These are phyloP conservation scores for Trichosporon faecale DNA, from an alignment of 1,284 basidiomycete species.

Conservation along the genomic window DNA sequence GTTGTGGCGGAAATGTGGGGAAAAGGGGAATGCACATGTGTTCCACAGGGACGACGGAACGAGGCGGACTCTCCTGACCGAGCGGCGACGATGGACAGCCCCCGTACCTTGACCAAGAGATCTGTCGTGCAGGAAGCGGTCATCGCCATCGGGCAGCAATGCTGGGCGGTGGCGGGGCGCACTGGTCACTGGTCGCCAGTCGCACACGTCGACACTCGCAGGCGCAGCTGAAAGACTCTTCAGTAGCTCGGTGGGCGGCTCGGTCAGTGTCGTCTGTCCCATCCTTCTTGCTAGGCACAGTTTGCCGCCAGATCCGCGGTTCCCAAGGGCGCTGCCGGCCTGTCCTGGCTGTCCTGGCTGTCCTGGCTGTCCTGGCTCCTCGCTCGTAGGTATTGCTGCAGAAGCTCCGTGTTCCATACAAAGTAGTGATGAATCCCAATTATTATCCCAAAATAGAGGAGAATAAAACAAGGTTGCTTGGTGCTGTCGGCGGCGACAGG, in stretches of 20 bases:
- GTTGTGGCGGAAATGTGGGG: background rate
- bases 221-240: too few species aligned
- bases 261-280: background rate
- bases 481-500: background rate
- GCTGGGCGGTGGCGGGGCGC: background rate
- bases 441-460: constrained; percentile 2
- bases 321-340: background rate
- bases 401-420: constrained; percentile 5
- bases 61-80: background rate
- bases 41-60: background rate
- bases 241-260: background rate
- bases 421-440: constrained; percentile 1
- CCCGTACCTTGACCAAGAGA: background rate
- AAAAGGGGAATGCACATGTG: background rate
- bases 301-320: background rate
- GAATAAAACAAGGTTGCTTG: background rate
- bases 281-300: background rate
- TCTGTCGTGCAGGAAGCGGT: background rate
- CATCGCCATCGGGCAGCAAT: background rate
- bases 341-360: too few species aligned
- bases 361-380: background rate
- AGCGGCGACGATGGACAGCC: background rate
- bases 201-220: background rate
- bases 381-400: background rate
- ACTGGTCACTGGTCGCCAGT: too few species aligned